Base-by-base conservation (phyloP, 2,329 filamentous ascomycete genomes). In the Bimuria novae-zelandiae region DNA sequence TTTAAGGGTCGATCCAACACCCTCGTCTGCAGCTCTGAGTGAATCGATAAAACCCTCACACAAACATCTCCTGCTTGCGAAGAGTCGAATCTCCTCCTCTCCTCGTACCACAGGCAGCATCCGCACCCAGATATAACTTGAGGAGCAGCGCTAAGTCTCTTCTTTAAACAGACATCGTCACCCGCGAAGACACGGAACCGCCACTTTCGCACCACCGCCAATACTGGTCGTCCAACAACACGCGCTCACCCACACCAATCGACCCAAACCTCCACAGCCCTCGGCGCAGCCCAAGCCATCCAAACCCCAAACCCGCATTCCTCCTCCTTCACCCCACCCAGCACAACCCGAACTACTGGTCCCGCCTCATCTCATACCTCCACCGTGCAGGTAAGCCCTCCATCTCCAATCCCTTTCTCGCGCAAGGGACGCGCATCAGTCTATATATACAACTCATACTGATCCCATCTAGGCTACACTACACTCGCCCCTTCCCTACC, bases 281-380 rank as follows among this genome's bases (percentile, higher is more conserved):
- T 37, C 14, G 4, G 35, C 35, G n/a, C 10, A 16, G n/a, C 8
- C 11, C 27, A 14, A 32, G 1, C 17, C 41, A 14, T 27, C 2
- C 16, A 21, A 21, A 33, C 16, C 27, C 14, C 17, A 50, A 42
- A 35, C 47, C 47, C 11, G 36, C 30, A 6, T 50, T 50, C 27
- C 37, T 50, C 12, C 47, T 50, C 47, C 47, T 50, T 22, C 47
- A 50, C 39, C 21, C 36, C 47, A 29, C 47, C 16, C 43, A 39
- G 47, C 47, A 50, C 39, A 23, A 14, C 12, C 47, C 47, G 3
- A 14, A 14, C 37, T 32, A 17, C 27, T 50, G 25, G 22, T 50
- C 47, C 6, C 47, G 47, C 37, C 47, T 50, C n/a, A 42, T 25
- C 1, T 29, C 47, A 14, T 30, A 21, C 6, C 47, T 50, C 27